phyloP scores from a whole-genome alignment of 306 rosid species.

The Potentilla sterilis region DNA sequence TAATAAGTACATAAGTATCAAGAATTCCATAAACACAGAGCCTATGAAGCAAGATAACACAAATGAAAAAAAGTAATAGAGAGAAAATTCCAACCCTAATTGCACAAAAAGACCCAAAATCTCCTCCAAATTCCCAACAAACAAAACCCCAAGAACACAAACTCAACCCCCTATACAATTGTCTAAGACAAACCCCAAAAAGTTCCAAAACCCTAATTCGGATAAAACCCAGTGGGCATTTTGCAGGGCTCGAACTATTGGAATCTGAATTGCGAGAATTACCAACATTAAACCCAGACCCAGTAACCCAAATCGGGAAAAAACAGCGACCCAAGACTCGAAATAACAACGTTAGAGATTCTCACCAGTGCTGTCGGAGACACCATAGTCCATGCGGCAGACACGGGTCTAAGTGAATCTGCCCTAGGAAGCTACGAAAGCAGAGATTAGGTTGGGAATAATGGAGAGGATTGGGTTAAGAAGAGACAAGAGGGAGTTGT shows the following conservation, averaged over 20 bases:
- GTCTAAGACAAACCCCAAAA: constrained; percentile 1
- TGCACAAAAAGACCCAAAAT: constrained; percentile 3
- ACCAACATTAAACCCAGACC: constrained; percentile 25
- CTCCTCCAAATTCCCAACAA: constrained; percentile 7
- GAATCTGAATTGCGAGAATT: not conserved
- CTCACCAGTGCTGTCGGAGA: constrained; percentile 40
- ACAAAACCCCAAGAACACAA: constrained; percentile 4
- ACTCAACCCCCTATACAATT: not conserved
- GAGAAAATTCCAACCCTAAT: constrained; percentile 12
- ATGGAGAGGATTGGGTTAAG: not conserved
- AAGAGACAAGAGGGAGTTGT: not conserved
- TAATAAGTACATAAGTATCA: not conserved
- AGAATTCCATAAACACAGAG: not conserved
- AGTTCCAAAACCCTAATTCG: constrained; percentile 1
- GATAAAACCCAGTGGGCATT: constrained; percentile 2
- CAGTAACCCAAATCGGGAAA: constrained; percentile 7
- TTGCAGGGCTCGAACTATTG: not conserved
- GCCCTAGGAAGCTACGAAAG: not conserved
- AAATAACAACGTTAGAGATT: not conserved
- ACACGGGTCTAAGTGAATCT: not conserved
- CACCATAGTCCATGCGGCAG: constrained; percentile 31
- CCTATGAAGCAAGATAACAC: not conserved
- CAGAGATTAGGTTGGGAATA: not conserved
- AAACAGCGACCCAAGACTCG: not conserved
- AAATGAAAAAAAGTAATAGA: not conserved